Evolutionary conservation across 805 yeast species (phyloP), one percentile per base, ranked within the genome.

Genomic region (Kregervanrija pseudodelftensis): DNA sequence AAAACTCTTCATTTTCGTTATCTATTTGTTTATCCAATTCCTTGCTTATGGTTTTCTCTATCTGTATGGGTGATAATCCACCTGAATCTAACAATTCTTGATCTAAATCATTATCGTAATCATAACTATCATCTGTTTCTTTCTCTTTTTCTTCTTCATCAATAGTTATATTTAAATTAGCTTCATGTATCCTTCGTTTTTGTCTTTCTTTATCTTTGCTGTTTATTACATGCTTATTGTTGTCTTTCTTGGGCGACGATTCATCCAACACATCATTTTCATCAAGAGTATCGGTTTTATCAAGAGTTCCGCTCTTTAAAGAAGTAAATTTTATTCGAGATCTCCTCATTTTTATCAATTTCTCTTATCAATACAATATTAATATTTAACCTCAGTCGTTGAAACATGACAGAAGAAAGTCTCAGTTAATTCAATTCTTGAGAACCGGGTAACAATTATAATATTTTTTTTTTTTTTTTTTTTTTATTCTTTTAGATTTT

Each of bases 401-500:
- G 8, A 22, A 22, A 22, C 28, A 22, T 22, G 28, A 22, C 28
- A 22, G 28, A 22, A 8, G 28, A 22, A 7, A 22, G 28, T 22
- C 28, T 8, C 28, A 22, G 8, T 22, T 22, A 22, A 22, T 22
- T 22, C 28, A 22, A 22, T 22, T 22, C 7, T 22, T 22, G 28
- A 22, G 28, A 22, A 22, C 28, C 28, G 28, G 28, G 28, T 22
- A 22, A 17, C 30, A 2, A 10, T 11, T 32, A 17, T 15, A 40
- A 40, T 40, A 15, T 40, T 40, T 40, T 40, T 38, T 31, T 3
- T 30, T n/a, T 12, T 12, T 28, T 11, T 39, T 39, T 15, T n/a
- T n/a, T 38, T 31, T 3, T 30, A 8, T 12, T 12, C n/a, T 11
- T 39, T 39, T 15, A 22, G 8, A 22, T 22, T 22, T 22, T 22